These are phyloP conservation scores for Pseudonectria foliicola DNA, from an alignment of 2,329 filamentous ascomycete species.

Conservation along the genomic window DNA sequence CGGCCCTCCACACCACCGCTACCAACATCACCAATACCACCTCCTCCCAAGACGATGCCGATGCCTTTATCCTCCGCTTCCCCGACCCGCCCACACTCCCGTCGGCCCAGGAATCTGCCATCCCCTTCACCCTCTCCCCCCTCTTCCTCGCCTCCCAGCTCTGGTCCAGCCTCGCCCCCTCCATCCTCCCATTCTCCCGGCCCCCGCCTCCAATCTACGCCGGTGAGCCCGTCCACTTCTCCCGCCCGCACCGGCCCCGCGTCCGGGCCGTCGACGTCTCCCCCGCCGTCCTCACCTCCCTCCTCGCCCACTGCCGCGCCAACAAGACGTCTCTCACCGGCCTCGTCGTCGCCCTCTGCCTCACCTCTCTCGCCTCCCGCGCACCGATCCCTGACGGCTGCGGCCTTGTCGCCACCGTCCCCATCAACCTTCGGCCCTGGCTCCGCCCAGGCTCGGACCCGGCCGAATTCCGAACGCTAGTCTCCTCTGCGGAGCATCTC, in stretches of 20 bases:
- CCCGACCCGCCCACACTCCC: slow-evolving; percentile 25
- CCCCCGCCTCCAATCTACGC: slow-evolving; percentile 29
- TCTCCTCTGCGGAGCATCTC: slow-evolving; percentile 29
- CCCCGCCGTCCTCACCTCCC: slow-evolving; percentile 14
- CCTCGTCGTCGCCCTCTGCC: slow-evolving; percentile 39
- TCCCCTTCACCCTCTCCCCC: slow-evolving; percentile 34
- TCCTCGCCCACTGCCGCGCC: slow-evolving; percentile 34
- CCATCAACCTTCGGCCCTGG: slow-evolving; percentile 38
- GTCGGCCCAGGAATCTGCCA: slow-evolving; percentile 32
- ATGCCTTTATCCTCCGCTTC: slow-evolving; percentile 18
- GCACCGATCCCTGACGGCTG: slow-evolving; percentile 27
- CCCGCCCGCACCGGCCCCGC: slow-evolving; percentile 28
- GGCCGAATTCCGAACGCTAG: slow-evolving; percentile 32
- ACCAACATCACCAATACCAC: neutral
- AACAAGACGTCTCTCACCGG: slow-evolving; percentile 40
- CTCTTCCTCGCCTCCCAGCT: slow-evolving; percentile 34
- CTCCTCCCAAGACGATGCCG: neutral
- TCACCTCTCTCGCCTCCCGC: slow-evolving; percentile 32
- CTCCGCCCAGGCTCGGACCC: slow-evolving; percentile 20
- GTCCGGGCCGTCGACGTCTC: slow-evolving; percentile 32
- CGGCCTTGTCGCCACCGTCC: slow-evolving; percentile 32
- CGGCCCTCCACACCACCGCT: slow-evolving; percentile 29
- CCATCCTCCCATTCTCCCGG: slow-evolving; percentile 26
- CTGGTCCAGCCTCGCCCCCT: slow-evolving; percentile 33
- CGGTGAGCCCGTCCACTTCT: slow-evolving; percentile 28